Conservation (phyloP, 2,329 filamentous ascomycete genomes). For the Ophiosphaerella narmari region DNA sequence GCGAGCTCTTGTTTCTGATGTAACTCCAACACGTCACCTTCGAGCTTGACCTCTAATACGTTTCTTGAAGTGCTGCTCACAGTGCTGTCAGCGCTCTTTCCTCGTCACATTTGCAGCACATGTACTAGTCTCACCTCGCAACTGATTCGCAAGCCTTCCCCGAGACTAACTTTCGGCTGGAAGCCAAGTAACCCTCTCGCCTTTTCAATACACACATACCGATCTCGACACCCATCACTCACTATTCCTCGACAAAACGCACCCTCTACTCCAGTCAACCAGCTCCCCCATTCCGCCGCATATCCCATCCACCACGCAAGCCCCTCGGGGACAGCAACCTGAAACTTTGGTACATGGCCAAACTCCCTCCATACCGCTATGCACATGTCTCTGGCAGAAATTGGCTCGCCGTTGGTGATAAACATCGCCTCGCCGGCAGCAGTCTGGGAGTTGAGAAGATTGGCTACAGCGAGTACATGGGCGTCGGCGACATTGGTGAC, state of each 20-base stretch:
- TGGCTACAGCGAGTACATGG: slow-evolving; percentile 78
- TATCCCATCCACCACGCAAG: slow-evolving; percentile 56
- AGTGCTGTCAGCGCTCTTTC: background rate
- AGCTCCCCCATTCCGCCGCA: slow-evolving; percentile 54
- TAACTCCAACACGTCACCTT: background rate
- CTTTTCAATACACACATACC: slow-evolving; percentile 50
- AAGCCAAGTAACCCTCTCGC: slow-evolving; percentile 6
- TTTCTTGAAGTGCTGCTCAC: background rate
- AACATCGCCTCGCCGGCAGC: slow-evolving; percentile 82
- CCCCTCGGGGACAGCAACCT: slow-evolving; percentile 54
- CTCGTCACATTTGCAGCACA: background rate
- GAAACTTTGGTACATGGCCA: slow-evolving; percentile 56
- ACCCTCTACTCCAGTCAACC: slow-evolving; percentile 50
- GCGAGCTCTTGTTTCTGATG: too few species aligned
- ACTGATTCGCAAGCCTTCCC: slow-evolving; percentile 3
- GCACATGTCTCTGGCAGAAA: slow-evolving; percentile 91
- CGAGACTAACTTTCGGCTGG: background rate
- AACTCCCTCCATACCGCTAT: slow-evolving; percentile 74
- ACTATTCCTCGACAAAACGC: slow-evolving; percentile 60
- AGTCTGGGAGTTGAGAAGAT: slow-evolving; percentile 66
- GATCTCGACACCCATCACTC: slow-evolving; percentile 57
- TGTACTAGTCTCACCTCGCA: background rate
- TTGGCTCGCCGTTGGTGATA: slow-evolving; percentile 84
- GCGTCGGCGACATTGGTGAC: slow-evolving; percentile 74
- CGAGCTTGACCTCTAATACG: background rate